Evolutionary conservation across 371 early-diverging fungal genomes (phyloP).

Genomic region (Thermomucor indicae-seudaticae): DNA sequence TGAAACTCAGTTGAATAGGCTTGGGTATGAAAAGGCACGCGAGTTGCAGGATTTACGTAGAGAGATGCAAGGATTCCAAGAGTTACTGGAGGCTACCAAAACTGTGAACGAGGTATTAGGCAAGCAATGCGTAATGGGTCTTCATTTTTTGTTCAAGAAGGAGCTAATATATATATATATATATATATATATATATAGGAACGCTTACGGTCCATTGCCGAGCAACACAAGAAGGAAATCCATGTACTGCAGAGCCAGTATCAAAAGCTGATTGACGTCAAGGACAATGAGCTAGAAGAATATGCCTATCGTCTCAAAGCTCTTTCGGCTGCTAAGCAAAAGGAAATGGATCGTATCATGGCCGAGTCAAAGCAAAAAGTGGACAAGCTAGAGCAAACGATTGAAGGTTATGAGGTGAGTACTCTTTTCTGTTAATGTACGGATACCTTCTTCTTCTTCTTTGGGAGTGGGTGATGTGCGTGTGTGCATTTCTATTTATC

Average conservation of each 20-base stretch:
- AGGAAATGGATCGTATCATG: conserved; percentile 24
- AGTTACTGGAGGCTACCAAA: neutral
- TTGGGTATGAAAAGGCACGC: conserved; percentile 33
- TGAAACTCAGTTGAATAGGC: conserved; percentile 22
- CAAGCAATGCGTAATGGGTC: neutral
- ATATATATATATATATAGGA: too few relatives aligned
- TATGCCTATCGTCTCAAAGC: conserved; percentile 40
- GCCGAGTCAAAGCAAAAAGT: conserved; percentile 15
- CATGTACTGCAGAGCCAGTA: conserved; percentile 31
- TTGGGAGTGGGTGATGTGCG: neutral
- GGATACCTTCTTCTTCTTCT: neutral
- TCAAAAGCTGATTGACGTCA: conserved; percentile 25
- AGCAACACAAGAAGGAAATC: conserved; percentile 35
- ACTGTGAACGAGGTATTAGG: neutral
- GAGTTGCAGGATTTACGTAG: conserved; percentile 13
- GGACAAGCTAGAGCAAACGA: conserved; percentile 16
- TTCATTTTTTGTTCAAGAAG: neutral
- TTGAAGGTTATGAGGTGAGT: conserved; percentile 40
- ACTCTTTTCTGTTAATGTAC: neutral
- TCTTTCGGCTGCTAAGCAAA: conserved; percentile 25
- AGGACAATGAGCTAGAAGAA: conserved; percentile 35
- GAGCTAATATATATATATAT: neutral
- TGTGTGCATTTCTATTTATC: neutral
- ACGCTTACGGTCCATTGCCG: conserved; percentile 17
- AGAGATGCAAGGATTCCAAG: conserved; percentile 5